Conservation (phyloP, 2,329 filamentous ascomycete genomes). For the Aspergillus niger region DNA sequence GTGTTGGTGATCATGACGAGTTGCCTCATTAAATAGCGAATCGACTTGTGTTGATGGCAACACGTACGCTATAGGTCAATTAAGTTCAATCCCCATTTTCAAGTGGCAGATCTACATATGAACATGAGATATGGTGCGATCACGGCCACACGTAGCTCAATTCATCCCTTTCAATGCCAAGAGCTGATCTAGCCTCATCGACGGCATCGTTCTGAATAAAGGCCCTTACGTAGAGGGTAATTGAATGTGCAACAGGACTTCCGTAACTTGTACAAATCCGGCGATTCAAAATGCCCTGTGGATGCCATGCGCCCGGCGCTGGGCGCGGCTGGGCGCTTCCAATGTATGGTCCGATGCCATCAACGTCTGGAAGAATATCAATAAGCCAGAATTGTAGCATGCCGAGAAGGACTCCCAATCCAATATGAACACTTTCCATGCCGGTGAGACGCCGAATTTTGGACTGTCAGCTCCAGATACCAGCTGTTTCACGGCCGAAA, state of each 20-base stretch:
- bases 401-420: not conserved
- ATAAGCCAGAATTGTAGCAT: not conserved
- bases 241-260: constrained; percentile 10
- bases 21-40: not conserved
- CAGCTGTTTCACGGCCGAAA: not conserved
- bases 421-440: constrained; percentile 2
- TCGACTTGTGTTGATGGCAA: not conserved
- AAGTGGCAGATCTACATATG: not conserved
- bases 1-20: not conserved
- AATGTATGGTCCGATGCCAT: constrained; percentile 8
- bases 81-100: not conserved
- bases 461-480: not conserved
- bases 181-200: constrained; percentile 5
- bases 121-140: not conserved
- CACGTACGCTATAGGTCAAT: not conserved
- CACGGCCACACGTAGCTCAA: not conserved
- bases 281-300: constrained; percentile 6
- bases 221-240: constrained; percentile 3
- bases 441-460: not conserved
- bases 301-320: constrained; percentile 8
- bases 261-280: constrained; percentile 7
- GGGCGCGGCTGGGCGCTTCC: constrained; percentile 7
- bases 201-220: constrained; percentile 2
- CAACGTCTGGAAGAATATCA: not conserved
- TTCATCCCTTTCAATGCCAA: not conserved